Base-by-base conservation (phyloP, 805 yeast genomes). In the Hanseniaspora lachancei region DNA sequence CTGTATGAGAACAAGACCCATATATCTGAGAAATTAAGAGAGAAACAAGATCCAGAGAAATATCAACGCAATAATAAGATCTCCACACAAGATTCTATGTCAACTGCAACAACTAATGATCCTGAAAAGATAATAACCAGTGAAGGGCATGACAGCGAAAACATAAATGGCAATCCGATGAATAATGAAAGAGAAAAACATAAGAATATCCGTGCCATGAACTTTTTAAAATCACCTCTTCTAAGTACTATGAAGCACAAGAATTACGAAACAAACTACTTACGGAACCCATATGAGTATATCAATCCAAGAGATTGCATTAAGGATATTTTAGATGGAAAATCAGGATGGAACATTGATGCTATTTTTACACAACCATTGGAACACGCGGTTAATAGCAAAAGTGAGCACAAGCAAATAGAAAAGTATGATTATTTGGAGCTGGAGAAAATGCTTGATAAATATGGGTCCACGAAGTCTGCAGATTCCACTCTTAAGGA, bases 241-340 rank as follows among this genome's bases (percentile, higher is more conserved):
- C 20, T 53, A 12, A 38, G 13, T 16, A 38, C 46, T 2, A 38
- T 53, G 56, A 53, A 53, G 23, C 42, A 53, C 9, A 46, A 46
- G 21, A 53, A 53, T 21, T 53, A 38, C 12, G 24, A 29, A 5
- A 21, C 38, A 7, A 53, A 53, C 23, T 53, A 38, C 21, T 23
- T 53, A 12, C 34, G 56, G 32, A 53, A 53, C 21, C 56, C 56
- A 6, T 53, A 53, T 46, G 56, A 53, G 18, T 53, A 53, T 15
- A 46, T 24, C 16, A 72, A 81, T 13, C 91, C 96, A 0, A 75
- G 76, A 50, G 86, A 82, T 57, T 79, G 89, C 59, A 74, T 89
- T 12, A 80, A 80, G 35, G 95, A 87, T 66, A 84, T 89, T 2
- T 76, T 86, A 57, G 74, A 77, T 32, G 84, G 86, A 34, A 85